Conservation (phyloP, 805 yeast species). For the Suhomyces sp. region DNA sequence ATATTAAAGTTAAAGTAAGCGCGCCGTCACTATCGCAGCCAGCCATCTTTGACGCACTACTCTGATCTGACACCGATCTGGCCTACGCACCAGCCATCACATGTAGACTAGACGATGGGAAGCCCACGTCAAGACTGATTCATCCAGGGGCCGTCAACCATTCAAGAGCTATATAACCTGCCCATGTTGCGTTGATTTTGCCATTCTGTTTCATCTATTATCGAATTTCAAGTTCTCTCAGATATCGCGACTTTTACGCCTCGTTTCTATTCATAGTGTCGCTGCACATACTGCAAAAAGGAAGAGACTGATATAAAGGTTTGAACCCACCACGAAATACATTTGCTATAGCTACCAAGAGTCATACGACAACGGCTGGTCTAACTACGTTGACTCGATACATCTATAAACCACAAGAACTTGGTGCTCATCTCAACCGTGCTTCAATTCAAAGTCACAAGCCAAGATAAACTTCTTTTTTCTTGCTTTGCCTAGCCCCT, state of each 20-base stretch:
- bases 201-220: background rate
- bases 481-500: background rate
- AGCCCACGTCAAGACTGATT: background rate
- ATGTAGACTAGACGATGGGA: background rate
- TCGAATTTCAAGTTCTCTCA: background rate
- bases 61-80: background rate
- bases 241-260: background rate
- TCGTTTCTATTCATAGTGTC: background rate
- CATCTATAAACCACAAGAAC: background rate
- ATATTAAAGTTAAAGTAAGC: background rate
- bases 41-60: slow-evolving; percentile 1
- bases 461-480: background rate
- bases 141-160: background rate
- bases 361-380: background rate
- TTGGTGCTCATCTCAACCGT: background rate
- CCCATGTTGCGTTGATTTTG: background rate
- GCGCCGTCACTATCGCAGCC: background rate
- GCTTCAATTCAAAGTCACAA: background rate
- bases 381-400: background rate
- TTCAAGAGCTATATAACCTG: background rate
- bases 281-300: background rate
- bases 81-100: slow-evolving; percentile 4
- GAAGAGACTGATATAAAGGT: background rate
- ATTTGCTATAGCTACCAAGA: background rate
- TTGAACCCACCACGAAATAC: background rate